Percentiles rank a stretch among this genome's conserved stretches.
Evolutionary conservation across 257 asterid species (phyloP).

Genomic region (Perilla frutescens): DNA sequence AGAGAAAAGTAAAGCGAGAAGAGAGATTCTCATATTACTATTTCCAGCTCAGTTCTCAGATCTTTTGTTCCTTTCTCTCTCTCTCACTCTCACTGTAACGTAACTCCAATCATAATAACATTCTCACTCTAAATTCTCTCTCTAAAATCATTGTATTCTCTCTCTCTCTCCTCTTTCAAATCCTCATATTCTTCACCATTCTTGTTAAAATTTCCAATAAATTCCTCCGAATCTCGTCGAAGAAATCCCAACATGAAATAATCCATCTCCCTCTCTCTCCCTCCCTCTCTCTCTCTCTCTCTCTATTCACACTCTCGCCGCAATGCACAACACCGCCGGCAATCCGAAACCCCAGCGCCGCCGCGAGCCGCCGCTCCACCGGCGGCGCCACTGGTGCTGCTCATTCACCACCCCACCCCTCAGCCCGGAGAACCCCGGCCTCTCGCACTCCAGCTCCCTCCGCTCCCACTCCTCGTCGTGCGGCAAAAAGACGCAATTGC

Average conservation of each 20-base stretch:
- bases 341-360: constrained; percentile 48
- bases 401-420: constrained; percentile 76
- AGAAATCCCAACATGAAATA: constrained; percentile 23
- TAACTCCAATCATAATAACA: not conserved
- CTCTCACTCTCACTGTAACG: not conserved
- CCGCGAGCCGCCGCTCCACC: constrained; percentile 56
- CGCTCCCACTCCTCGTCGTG: constrained; percentile 47
- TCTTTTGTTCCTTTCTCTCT: constrained; percentile 14
- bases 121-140: not conserved
- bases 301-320: not conserved
- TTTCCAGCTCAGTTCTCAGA: constrained; percentile 34
- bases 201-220: constrained; percentile 26
- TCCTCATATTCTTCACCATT: constrained; percentile 29
- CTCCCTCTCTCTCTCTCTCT: not conserved
- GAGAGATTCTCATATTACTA: not conserved
- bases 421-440: constrained; percentile 68
- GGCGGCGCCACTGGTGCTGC: constrained; percentile 91
- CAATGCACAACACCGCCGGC: constrained; percentile 56
- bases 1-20: not conserved
- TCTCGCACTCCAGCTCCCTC: constrained; percentile 39
- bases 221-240: constrained; percentile 9
- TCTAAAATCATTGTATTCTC: constrained; percentile 24
- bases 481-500: constrained; percentile 51
- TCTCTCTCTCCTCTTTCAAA: constrained; percentile 27
- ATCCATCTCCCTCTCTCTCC: not conserved